These are phyloP conservation scores for Globisporangium alternatum DNA, from an alignment of 352 stramenopile genomes.

Conservation along the genomic window DNA sequence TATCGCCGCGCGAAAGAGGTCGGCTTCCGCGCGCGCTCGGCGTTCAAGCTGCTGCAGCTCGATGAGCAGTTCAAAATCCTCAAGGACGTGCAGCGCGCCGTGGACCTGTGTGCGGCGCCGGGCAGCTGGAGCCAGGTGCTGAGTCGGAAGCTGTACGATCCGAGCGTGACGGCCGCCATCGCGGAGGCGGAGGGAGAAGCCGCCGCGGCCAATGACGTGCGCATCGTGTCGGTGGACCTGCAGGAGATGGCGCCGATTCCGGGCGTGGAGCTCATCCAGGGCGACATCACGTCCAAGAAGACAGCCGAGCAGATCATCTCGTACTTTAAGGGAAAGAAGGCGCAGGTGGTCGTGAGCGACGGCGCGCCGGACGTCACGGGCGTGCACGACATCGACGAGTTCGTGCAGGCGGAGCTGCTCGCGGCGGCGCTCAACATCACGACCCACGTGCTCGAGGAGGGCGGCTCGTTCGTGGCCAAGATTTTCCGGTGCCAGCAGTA, in stretches of 20 bases:
- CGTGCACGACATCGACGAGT: conserved; percentile 99
- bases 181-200: conserved; percentile 22
- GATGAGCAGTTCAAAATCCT: conserved; percentile 98
- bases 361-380: conserved; percentile 99
- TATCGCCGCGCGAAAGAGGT: conserved; percentile 94
- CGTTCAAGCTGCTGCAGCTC: conserved; percentile 99
- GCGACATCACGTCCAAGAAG: conserved; percentile 94
- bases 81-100: conserved; percentile 87
- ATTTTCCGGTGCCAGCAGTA: conserved; percentile 98
- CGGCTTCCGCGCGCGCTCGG: conserved; percentile 95
- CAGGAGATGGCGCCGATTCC: conserved; percentile 98
- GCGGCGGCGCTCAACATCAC: conserved; percentile 98
- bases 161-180: conserved; percentile 23
- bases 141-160: conserved; percentile 83
- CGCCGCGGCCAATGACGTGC: conserved; percentile 36
- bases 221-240: conserved; percentile 98
- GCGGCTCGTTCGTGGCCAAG: conserved; percentile 98
- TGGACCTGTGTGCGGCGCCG: conserved; percentile 98
- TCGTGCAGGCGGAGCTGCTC: conserved; percentile 96
- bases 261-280: conserved; percentile 95
- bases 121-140: conserved; percentile 99
- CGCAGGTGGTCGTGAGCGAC: conserved; percentile 98
- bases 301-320: conserved; percentile 96
- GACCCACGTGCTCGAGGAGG: conserved; percentile 90
- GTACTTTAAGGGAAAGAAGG: conserved; percentile 91